phyloP scores from a whole-genome alignment of 2,329 filamentous ascomycete species.

The Xylariaceae sp. region DNA sequence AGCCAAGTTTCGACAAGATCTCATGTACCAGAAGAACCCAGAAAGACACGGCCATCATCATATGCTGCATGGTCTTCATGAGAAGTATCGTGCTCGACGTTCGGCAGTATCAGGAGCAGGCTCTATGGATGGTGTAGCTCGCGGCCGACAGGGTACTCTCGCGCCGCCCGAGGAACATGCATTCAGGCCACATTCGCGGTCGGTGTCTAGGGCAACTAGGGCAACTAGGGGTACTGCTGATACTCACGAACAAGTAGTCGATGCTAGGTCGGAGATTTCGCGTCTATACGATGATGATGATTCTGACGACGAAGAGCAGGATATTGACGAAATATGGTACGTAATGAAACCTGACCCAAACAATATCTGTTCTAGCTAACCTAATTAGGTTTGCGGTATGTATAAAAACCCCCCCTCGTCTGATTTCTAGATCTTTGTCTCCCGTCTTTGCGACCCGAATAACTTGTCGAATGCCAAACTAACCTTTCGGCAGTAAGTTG shows the following conservation, averaged over 20 bases:
- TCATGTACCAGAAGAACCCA: slow-evolving; percentile 61
- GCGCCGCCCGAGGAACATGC: slow-evolving; percentile 38
- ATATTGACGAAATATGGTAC: slow-evolving; percentile 78
- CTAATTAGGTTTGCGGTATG: slow-evolving; percentile 59
- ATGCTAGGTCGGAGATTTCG: slow-evolving; percentile 44
- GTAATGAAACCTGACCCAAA: background rate
- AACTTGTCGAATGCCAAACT: background rate
- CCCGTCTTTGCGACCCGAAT: background rate
- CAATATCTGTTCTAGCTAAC: slow-evolving; percentile 8
- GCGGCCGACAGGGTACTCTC: slow-evolving; percentile 31
- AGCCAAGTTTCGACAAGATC: slow-evolving; percentile 74
- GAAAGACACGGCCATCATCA: slow-evolving; percentile 29
- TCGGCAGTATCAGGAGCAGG: slow-evolving; percentile 12
- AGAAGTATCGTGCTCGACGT: slow-evolving; percentile 47
- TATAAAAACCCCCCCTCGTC: background rate
- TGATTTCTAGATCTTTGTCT: background rate
- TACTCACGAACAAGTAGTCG: slow-evolving; percentile 21
- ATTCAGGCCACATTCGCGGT: slow-evolving; percentile 44
- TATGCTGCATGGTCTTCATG: slow-evolving; percentile 34
- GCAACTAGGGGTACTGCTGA: slow-evolving; percentile 33
- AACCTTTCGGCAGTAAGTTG: slow-evolving; percentile 24
- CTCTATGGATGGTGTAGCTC: slow-evolving; percentile 4
- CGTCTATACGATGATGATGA: slow-evolving; percentile 47
- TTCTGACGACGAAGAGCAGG: slow-evolving; percentile 63
- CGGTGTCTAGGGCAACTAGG: slow-evolving; percentile 41